phyloP scores from a whole-genome alignment of 2,329 filamentous ascomycete species.

The Aspergillus proliferans region DNA sequence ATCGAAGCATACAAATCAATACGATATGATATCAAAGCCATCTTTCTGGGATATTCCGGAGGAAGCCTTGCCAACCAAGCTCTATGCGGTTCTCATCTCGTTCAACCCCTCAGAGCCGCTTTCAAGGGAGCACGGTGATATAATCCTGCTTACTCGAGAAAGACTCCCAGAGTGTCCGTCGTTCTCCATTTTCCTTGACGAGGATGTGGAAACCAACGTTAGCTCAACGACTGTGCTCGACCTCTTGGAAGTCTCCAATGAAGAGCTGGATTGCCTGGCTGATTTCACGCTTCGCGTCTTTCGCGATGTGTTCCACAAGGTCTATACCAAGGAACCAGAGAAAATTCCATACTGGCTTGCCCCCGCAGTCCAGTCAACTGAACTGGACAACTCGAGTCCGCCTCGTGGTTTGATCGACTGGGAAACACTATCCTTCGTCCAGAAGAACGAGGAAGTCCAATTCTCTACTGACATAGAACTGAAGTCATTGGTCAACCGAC shows the following conservation, averaged over 20 bases:
- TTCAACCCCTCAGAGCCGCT: constrained; percentile 54
- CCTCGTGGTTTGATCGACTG: constrained; percentile 39
- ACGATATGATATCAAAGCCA: constrained; percentile 75
- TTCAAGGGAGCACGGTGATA: constrained; percentile 53
- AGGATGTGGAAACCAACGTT: constrained; percentile 55
- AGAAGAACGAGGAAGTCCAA: constrained; percentile 32
- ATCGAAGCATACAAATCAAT: constrained; percentile 66
- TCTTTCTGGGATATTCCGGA: constrained; percentile 57
- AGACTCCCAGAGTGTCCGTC: constrained; percentile 57
- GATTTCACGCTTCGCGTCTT: constrained; percentile 71
- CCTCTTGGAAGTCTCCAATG: constrained; percentile 29
- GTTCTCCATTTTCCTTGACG: constrained; percentile 68
- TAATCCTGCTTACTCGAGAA: constrained; percentile 66
- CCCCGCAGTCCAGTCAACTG: constrained; percentile 42
- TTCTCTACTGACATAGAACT: constrained; percentile 42
- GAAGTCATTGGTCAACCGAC: constrained; percentile 42
- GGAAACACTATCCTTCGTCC: constrained; percentile 30
- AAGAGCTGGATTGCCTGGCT: constrained; percentile 52
- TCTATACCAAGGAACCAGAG: constrained; percentile 57
- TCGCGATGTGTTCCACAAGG: constrained; percentile 82
- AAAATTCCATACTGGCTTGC: constrained; percentile 80
- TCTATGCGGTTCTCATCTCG: constrained; percentile 59
- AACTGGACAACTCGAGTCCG: constrained; percentile 3
- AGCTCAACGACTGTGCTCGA: constrained; percentile 41
- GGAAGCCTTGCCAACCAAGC: constrained; percentile 41